Percentiles rank a stretch among this genome's conserved stretches.
phyloP scores from a whole-genome alignment of 2,329 filamentous ascomycete species.

The Aureobasidium sp. region DNA sequence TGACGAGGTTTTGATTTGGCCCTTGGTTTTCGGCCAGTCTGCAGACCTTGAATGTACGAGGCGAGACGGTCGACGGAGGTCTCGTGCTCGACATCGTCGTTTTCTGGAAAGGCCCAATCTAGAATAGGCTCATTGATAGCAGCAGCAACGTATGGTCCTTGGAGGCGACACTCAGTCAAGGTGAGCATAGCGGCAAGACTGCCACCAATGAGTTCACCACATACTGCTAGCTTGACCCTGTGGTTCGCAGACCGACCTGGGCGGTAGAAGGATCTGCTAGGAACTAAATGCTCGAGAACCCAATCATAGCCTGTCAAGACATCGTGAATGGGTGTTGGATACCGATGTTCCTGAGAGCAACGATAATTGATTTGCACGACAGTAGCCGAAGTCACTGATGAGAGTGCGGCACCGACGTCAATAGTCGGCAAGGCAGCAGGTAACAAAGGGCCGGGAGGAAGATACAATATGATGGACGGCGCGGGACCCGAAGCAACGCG shows the following conservation, averaged over 20 bases:
- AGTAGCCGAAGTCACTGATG: conserved; percentile 28
- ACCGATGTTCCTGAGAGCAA: conserved; percentile 24
- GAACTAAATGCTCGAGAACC: conserved; percentile 31
- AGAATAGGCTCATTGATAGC: conserved; percentile 39
- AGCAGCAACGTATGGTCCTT: conserved; percentile 32
- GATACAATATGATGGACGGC: conserved; percentile 31
- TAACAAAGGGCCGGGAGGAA: conserved; percentile 34
- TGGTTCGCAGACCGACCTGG: conserved; percentile 19
- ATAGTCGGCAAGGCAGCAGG: conserved; percentile 20
- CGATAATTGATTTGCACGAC: conserved; percentile 40
- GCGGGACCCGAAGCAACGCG: conserved; percentile 15
- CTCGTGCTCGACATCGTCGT: conserved; percentile 15
- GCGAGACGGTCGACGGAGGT: background rate
- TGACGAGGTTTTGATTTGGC: background rate
- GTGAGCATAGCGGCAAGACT: conserved; percentile 40
- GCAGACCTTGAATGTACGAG: background rate
- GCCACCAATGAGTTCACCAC: conserved; percentile 40
- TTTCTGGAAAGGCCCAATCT: conserved; percentile 37
- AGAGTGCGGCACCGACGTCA: conserved; percentile 26
- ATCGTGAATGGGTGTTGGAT: conserved; percentile 40
- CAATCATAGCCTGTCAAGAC: conserved; percentile 40
- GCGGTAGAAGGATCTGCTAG: conserved; percentile 19
- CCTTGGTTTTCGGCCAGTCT: background rate
- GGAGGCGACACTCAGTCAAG: conserved; percentile 39
- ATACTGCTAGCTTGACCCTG: conserved; percentile 34